Conservation (phyloP, 2,329 filamentous ascomycete genomes). For the Ophiostoma piceae region DNA sequence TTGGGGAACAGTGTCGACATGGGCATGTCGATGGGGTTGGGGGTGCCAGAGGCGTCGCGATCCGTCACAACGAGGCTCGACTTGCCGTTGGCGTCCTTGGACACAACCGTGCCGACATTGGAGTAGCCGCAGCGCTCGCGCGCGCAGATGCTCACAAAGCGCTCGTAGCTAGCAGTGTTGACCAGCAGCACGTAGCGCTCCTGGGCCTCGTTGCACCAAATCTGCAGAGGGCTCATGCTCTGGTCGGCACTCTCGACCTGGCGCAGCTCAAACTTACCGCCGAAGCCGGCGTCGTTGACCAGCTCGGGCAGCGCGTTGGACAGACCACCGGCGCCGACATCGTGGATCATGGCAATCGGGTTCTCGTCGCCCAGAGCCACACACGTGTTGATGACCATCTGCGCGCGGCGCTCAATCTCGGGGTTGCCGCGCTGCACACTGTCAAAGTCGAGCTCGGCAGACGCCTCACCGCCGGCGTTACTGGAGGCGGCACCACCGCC, state of each 20-base stretch:
- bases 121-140: constrained; percentile 91
- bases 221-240: constrained; percentile 91
- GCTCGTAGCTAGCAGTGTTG: constrained; percentile 72
- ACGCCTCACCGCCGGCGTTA: constrained; percentile 79
- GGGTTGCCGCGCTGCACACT: constrained; percentile 96
- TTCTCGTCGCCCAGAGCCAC: constrained; percentile 75
- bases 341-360: constrained; percentile 94
- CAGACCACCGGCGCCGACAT: constrained; percentile 86
- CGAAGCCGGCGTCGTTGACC: constrained; percentile 85
- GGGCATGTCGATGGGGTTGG: constrained; percentile 79
- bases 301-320: constrained; percentile 76
- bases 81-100: constrained; percentile 56
- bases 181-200: constrained; percentile 93
- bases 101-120: constrained; percentile 72
- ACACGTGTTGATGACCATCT: constrained; percentile 97
- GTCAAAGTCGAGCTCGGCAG: constrained; percentile 89
- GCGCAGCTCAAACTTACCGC: constrained; percentile 88
- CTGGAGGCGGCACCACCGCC: constrained; percentile 93
- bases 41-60: constrained; percentile 67
- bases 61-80: constrained; percentile 76
- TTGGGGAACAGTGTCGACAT: constrained; percentile 87
- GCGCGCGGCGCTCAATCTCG: constrained; percentile 88
- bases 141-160: constrained; percentile 63
- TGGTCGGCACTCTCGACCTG: constrained; percentile 86
- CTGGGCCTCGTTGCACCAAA: constrained; percentile 97